These are phyloP conservation scores for Pelargonium myrrhifolium DNA, from an alignment of 441 rosid species.

Conservation along the genomic window DNA sequence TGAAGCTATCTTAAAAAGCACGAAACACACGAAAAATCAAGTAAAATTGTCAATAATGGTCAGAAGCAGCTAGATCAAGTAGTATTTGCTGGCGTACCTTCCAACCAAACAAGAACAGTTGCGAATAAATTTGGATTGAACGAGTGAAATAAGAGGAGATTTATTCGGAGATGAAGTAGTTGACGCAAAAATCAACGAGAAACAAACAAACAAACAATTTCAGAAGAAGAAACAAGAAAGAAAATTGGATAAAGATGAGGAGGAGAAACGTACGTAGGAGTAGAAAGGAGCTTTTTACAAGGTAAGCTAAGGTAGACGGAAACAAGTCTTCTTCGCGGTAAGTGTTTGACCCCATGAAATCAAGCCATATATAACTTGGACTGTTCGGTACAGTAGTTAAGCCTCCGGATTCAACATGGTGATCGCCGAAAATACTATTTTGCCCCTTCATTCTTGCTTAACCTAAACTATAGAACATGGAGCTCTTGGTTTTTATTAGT, in stretches of 20 bases:
- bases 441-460: no score
- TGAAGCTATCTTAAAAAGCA: neutral
- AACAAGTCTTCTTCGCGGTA: neutral
- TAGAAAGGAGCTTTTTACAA: neutral
- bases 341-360: neutral
- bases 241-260: neutral
- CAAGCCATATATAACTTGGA: neutral
- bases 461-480: no score
- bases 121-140: neutral
- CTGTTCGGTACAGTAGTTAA: neutral
- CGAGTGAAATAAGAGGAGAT: neutral
- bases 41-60: neutral
- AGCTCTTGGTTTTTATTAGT: no score
- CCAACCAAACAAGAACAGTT: neutral
- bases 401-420: neutral
- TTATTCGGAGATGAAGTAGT: neutral
- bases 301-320: neutral
- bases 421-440: neutral
- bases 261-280: neutral
- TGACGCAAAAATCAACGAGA: neutral
- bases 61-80: neutral
- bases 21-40: neutral
- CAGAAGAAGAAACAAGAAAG: neutral
- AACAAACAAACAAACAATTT: neutral
- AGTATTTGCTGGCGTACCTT: neutral